Evolutionary conservation across 257 asterid species (phyloP), one percentile per base, ranked within the genome.

Genomic region (Oldenlandia corymbosa): DNA sequence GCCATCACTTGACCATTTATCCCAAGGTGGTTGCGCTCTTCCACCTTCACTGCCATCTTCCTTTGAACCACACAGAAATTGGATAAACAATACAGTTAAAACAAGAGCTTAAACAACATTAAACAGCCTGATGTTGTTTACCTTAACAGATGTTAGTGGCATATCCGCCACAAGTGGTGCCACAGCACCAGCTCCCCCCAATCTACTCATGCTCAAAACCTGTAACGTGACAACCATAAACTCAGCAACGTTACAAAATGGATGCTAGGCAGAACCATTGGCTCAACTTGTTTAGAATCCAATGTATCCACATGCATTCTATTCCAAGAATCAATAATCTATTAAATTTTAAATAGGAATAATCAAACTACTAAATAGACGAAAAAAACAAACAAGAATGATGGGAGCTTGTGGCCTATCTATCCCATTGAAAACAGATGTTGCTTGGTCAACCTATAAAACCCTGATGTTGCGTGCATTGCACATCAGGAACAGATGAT

Each of bases 121-220:
- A 20, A 37, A 47, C 17, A 14, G 23, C 8, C 51, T 45, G 14
- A 17, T 64, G 13, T 53, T 61, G 57, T 62, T n/a, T 75, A 89
- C 99, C 95, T 87, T 95, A 21, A 81, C 75, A 1, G 94, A 80
- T 14, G 95, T 75, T 73, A 92, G 66, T 39, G 97, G 99, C 57
- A 87, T 85, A 68, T 93, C 99, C 52, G 96, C 85, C 71, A 87
- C 96, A 36, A 93, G 96, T 52, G 99, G 97, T 66, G 97, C 99
- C 55, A 90, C 99, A 8, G 99, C 99, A 24, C 94, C 96, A 68
- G 95, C 95, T 73, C 92, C 99, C 64, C 99, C 99, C 79, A 93
- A 76, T 87, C 99, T 78, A 73, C 99, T 93, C 95, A 93, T 88
- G 81, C 99, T 93, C 80, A 93, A 79, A 73, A 93, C 97, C 99